These are phyloP conservation scores for Entomortierella chlamydospora DNA, from an alignment of 192 early-diverging fungal genomes.

Conservation along the genomic window DNA sequence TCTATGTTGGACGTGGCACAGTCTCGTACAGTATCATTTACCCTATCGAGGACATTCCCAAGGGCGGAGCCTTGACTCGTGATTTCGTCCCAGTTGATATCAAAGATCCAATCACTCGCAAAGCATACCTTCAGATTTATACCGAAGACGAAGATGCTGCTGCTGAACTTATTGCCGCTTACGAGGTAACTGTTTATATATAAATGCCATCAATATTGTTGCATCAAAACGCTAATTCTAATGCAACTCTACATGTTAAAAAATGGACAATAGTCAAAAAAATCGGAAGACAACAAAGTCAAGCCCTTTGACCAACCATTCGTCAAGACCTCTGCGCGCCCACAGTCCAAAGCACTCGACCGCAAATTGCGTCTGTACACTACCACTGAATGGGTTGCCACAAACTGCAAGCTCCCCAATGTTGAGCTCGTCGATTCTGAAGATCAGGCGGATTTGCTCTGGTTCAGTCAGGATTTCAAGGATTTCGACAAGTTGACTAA, in stretches of 20 bases:
- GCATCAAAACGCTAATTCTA: no score
- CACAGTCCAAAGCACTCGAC: background rate
- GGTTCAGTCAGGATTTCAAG: conserved; percentile 57
- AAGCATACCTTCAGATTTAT: conserved; percentile 66
- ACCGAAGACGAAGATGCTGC: conserved; percentile 45
- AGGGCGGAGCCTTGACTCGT: conserved; percentile 64
- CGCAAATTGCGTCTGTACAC: conserved; percentile 48
- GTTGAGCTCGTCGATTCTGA: conserved; percentile 48
- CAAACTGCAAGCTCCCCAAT: conserved; percentile 54
- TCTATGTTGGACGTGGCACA: conserved; percentile 66
- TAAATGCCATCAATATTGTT: no score
- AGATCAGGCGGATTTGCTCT: conserved; percentile 56
- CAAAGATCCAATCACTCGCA: conserved; percentile 55
- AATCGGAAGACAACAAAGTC: conserved; percentile 38
- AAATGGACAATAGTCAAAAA: conserved; percentile 22
- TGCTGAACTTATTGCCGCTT: conserved; percentile 49
- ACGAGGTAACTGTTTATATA: conserved; percentile 10
- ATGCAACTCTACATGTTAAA: no score
- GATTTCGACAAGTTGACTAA: conserved; percentile 55
- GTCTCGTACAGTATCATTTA: conserved; percentile 74
- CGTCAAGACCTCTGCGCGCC: conserved; percentile 18
- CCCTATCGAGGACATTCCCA: conserved; percentile 64
- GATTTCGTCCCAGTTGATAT: conserved; percentile 72
- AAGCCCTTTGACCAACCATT: conserved; percentile 47
- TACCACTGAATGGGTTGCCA: conserved; percentile 56